These are phyloP conservation scores for Pyrenula massariospora DNA, from an alignment of 495 filamentous ascomycete genomes.

Conservation along the genomic window DNA sequence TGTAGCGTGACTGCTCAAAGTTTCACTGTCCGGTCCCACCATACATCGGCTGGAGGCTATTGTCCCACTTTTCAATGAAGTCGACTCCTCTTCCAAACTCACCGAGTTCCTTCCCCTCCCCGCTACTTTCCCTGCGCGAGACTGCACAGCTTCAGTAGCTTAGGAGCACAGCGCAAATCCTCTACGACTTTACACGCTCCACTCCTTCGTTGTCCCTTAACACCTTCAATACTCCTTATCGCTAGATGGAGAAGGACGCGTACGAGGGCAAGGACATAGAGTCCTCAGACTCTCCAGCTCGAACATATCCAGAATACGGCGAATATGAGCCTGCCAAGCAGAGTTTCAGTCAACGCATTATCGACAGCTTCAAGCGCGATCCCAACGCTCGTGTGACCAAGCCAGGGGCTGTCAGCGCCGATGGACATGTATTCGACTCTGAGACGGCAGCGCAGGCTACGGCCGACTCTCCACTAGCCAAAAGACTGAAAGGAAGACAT, in stretches of 20 bases:
- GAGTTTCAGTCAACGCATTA: constrained; percentile 32
- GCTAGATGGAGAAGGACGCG: constrained; percentile 27
- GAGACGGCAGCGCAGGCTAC: constrained; percentile 64
- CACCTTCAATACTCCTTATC: background rate
- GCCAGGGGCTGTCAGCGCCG: constrained; percentile 35
- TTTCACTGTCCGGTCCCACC: no score
- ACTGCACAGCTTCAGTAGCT: no score
- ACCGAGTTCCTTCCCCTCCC: no score
- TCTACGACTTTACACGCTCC: no score
- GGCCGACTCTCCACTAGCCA: constrained; percentile 61
- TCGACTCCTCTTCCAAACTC: no score
- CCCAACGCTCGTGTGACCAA: constrained; percentile 52
- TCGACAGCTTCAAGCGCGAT: constrained; percentile 77
- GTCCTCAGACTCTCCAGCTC: constrained; percentile 10
- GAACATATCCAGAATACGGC: constrained; percentile 26
- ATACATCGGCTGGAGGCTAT: no score
- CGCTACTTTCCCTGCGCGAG: no score
- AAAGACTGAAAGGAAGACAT: constrained; percentile 73
- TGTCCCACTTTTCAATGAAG: no score
- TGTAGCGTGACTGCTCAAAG: no score
- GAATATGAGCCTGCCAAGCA: constrained; percentile 19
- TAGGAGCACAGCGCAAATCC: no score
- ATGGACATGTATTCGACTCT: constrained; percentile 60
- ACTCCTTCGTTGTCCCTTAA: background rate
- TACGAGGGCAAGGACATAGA: constrained; percentile 16